A percentile compares a stretch with the other conserved stretches of the same genome.
Evolutionary conservation across 176 grass and related monocot species (phyloP).

Genomic region (Bromus sterilis): DNA sequence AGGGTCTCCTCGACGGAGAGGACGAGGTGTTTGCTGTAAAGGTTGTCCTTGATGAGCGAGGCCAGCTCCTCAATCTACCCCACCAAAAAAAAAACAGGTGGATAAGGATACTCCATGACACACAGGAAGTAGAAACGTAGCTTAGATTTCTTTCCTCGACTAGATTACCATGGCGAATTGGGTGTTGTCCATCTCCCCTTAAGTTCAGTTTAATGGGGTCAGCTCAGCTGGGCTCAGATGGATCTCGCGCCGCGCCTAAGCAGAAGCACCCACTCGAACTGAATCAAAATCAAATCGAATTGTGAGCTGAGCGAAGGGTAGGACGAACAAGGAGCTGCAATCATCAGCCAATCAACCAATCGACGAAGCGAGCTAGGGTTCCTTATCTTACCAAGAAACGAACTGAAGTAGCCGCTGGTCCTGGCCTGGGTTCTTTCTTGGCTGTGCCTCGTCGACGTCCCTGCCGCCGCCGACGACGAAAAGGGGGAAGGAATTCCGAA

Average conservation of each 20-base stretch:
- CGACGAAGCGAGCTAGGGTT: neutral
- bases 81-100: neutral
- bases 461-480: neutral
- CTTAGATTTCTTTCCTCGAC: neutral
- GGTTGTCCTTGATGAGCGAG: conserved; percentile 90
- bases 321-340: neutral
- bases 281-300: neutral
- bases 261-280: neutral
- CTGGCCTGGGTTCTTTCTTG: neutral
- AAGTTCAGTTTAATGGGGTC: neutral
- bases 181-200: conserved; percentile 17
- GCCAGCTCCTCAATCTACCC: conserved; percentile 80
- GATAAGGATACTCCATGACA: neutral
- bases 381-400: neutral
- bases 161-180: conserved; percentile 75
- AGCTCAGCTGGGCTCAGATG: neutral
- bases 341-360: neutral
- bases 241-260: neutral
- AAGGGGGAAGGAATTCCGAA: neutral
- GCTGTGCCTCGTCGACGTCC: neutral
- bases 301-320: neutral
- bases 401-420: neutral
- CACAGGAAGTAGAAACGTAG: neutral
- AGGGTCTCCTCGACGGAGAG: conserved; percentile 80
- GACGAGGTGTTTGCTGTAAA: conserved; percentile 91